Evolutionary conservation across 2,329 filamentous ascomycete species (phyloP), one percentile per base, ranked within the genome.

Genomic region (Chaetomium olivaceum): DNA sequence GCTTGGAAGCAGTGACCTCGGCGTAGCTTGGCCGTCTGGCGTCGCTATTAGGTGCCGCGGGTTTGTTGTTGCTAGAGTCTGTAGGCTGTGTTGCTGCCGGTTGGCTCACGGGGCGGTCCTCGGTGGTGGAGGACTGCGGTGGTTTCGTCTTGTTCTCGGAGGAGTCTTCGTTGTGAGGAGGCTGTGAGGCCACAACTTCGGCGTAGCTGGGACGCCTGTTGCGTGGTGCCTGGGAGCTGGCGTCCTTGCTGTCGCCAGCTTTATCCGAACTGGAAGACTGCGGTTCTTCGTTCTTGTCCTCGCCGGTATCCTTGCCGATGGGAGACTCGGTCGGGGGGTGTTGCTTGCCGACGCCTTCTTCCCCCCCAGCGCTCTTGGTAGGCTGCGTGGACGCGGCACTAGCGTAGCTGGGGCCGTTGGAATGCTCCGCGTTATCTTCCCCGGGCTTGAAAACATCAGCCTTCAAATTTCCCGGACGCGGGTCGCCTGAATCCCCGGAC

Each of bases 141-240:
- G 12, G 6, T 43, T n/a, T 43, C 5, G 39, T n/a, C 39, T 43
- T 43, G 5, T 19, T 43, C 4, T 52, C 29, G 16, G 25, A 12
- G 27, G 51, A n/a, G 31, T 4, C 8, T 19, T 54, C 51, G 51
- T 12, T 5, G 27, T 7, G 21, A 27, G 58, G 16, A 19, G 56
- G 36, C 6, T 21, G 25, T 46, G 60, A 55, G n/a, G 51, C 39
- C 27, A 33, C 51, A 36, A 62, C 54, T 57, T 63, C 56, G 56
- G 55, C 62, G 56, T 63, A 59, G 33, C 62, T 63, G 33, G 12
- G 61, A 29, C 61, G 61, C n/a, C 61, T 31, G 52, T n/a, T n/a
- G 4, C 9, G 31, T 27, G 58, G 19, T 3, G 5, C 12, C 23
- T 51, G 43, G 58, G 58, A 4, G 16, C 43, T 11, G 4, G 19